phyloP scores from a whole-genome alignment of 805 yeast genomes.

The Metschnikowia chrysomelidarum region DNA sequence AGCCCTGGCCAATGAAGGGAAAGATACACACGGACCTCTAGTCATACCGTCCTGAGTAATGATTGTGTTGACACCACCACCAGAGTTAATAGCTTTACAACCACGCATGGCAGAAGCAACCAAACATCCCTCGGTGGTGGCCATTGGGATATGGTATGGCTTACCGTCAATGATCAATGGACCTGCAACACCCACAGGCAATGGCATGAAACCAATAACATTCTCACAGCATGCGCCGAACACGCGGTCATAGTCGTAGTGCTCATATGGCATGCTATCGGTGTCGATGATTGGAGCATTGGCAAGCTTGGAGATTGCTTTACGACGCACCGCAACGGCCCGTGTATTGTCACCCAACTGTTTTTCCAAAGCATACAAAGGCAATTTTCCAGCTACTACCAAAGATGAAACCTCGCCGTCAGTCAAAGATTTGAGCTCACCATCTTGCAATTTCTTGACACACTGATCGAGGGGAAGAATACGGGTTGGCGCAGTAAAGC shows the following conservation, averaged over 20 bases:
- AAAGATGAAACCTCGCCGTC: conserved; percentile 74
- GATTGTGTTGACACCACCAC: conserved; percentile 94
- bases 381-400: conserved; percentile 74
- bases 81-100: conserved; percentile 95
- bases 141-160: conserved; percentile 94
- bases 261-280: conserved; percentile 69
- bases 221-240: conserved; percentile 99
- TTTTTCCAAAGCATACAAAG: conserved; percentile 92
- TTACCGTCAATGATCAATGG: conserved; percentile 89
- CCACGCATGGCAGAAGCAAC: conserved; percentile 99
- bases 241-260: conserved; percentile 92
- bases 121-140: conserved; percentile 98
- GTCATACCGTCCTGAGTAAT: conserved; percentile 98
- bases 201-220: conserved; percentile 93
- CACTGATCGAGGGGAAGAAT: conserved; percentile 62
- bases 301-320: conserved; percentile 81
- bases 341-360: conserved; percentile 84
- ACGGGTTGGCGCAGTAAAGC: conserved; percentile 22
- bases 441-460: conserved; percentile 60
- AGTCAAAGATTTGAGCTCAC: conserved; percentile 60
- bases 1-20: conserved; percentile 78
- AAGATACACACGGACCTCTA: conserved; percentile 96
- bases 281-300: conserved; percentile 76
- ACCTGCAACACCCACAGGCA: conserved; percentile 98
- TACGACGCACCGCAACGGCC: conserved; percentile 92